Conservation (phyloP, 768 basidiomycete genomes). For the Termitomyces sp. region DNA sequence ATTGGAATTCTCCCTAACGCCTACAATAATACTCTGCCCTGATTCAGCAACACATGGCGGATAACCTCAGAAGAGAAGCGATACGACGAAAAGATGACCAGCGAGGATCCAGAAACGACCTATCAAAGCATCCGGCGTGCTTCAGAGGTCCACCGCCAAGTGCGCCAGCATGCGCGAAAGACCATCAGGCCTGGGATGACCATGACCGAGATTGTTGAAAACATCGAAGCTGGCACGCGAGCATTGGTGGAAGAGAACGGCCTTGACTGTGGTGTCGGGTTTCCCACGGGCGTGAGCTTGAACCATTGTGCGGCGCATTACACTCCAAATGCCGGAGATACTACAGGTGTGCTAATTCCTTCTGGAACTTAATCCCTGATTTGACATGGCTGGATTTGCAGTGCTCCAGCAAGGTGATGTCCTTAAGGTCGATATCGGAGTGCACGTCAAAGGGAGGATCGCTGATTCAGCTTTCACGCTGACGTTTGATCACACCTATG, state of each 20-base stretch:
- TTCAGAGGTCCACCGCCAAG: conserved; percentile 94
- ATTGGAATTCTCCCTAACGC: neutral
- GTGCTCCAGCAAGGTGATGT: conserved; percentile 47
- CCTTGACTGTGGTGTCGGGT: conserved; percentile 82
- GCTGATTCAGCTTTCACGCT: conserved; percentile 95
- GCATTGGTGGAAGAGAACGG: conserved; percentile 91
- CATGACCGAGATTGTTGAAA: conserved; percentile 90
- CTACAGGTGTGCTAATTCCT: conserved; percentile 45
- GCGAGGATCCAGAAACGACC: conserved; percentile 77
- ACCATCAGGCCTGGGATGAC: conserved; percentile 89
- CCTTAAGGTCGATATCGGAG: conserved; percentile 95
- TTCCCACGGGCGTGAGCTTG: conserved; percentile 91
- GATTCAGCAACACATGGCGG: conserved; percentile 76
- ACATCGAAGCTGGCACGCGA: conserved; percentile 89
- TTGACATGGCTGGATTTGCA: neutral
- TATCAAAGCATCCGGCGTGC: conserved; percentile 89
- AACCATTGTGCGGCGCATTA: conserved; percentile 98
- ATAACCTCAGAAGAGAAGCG: conserved; percentile 89
- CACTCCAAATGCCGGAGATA: conserved; percentile 92
- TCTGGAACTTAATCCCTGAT: neutral
- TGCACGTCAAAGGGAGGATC: conserved; percentile 95
- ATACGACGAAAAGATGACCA: conserved; percentile 68
- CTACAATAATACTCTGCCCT: neutral
- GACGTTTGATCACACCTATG: conserved; percentile 83
- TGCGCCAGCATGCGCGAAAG: conserved; percentile 75